These are phyloP conservation scores for Coemansia sp. DNA, from an alignment of 192 early-diverging fungal species.

Conservation along the genomic window DNA sequence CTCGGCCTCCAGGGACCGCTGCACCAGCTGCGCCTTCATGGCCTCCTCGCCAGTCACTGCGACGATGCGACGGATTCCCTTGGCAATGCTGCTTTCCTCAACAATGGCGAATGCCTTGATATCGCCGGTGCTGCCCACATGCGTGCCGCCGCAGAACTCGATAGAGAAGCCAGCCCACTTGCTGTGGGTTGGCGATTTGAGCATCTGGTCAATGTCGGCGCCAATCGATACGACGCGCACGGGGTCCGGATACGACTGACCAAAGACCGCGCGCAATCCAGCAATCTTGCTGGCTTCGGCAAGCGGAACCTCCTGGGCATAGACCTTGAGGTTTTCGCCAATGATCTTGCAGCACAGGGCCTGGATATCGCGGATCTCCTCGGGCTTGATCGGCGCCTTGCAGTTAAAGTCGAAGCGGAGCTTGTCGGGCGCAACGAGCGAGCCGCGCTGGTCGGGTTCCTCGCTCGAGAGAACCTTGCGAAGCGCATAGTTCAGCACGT, in stretches of 20 bases:
- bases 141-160: constrained; percentile 99
- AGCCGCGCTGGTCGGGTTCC: constrained; percentile 90
- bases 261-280: constrained; percentile 96
- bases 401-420: constrained; percentile 94
- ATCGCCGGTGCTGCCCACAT: constrained; percentile 85
- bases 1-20: constrained; percentile 68
- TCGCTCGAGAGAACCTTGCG: constrained; percentile 75
- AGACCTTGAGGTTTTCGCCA: constrained; percentile 71
- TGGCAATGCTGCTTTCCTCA: constrained; percentile 91
- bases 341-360: constrained; percentile 77
- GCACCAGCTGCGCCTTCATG: constrained; percentile 63
- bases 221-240: constrained; percentile 96
- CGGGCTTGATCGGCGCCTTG: constrained; percentile 66
- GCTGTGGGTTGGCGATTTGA: constrained; percentile 73
- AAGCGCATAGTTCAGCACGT: constrained; percentile 94
- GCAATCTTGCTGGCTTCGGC: constrained; percentile 77
- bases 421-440: constrained; percentile 93
- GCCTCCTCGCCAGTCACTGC: constrained; percentile 95
- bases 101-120: constrained; percentile 84
- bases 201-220: constrained; percentile 80
- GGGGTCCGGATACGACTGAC: constrained; percentile 96
- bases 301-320: constrained; percentile 83
- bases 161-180: constrained; percentile 84
- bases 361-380: constrained; percentile 75
- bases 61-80: constrained; percentile 94